Conservation (phyloP, 2,329 filamentous ascomycete species). For the Volutella citrinella region DNA sequence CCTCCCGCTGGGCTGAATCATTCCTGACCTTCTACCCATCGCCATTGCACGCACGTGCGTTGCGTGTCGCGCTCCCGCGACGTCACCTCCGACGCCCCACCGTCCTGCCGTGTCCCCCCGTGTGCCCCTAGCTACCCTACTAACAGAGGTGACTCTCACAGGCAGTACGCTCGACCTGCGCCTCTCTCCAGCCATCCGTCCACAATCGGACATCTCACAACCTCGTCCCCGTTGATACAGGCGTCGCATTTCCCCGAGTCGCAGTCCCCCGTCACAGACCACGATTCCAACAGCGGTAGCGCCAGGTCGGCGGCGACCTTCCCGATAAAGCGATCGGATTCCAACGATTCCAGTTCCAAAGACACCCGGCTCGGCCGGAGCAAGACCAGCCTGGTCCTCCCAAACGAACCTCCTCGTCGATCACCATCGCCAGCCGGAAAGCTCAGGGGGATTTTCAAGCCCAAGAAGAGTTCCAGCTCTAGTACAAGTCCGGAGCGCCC, state of each 20-base stretch:
- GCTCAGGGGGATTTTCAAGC: slow-evolving; percentile 63
- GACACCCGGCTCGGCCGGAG: slow-evolving; percentile 24
- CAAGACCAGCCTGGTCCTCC: slow-evolving; percentile 24
- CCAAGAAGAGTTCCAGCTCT: slow-evolving; percentile 19
- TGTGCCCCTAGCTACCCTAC: slow-evolving; percentile 9
- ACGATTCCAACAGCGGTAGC: slow-evolving; percentile 22
- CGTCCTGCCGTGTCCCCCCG: too few species aligned
- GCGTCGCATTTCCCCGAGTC: slow-evolving; percentile 42
- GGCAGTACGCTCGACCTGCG: slow-evolving; percentile 26
- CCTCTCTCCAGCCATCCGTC: slow-evolving; percentile 55
- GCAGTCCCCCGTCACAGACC: slow-evolving; percentile 17
- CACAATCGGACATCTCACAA: slow-evolving; percentile 65
- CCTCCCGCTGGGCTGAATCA: too few species aligned
- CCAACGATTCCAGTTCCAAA: slow-evolving; percentile 21
- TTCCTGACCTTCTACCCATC: slow-evolving; percentile 5
- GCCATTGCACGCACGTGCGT: slow-evolving; percentile 8
- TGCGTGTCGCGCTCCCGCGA: slow-evolving; percentile 8
- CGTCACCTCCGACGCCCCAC: slow-evolving; percentile 16
- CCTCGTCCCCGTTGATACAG: slow-evolving; percentile 66
- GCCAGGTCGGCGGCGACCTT: slow-evolving; percentile 24
- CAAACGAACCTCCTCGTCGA: slow-evolving; percentile 46
- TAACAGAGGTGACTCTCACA: slow-evolving; percentile 23
- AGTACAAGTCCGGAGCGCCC: slow-evolving; percentile 21
- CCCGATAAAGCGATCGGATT: slow-evolving; percentile 21
- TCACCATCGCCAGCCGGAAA: slow-evolving; percentile 69